Evolutionary conservation across 345 rosid genomes (phyloP), one percentile per base, ranked within the genome.

Genomic region (Jatropha curcas): DNA sequence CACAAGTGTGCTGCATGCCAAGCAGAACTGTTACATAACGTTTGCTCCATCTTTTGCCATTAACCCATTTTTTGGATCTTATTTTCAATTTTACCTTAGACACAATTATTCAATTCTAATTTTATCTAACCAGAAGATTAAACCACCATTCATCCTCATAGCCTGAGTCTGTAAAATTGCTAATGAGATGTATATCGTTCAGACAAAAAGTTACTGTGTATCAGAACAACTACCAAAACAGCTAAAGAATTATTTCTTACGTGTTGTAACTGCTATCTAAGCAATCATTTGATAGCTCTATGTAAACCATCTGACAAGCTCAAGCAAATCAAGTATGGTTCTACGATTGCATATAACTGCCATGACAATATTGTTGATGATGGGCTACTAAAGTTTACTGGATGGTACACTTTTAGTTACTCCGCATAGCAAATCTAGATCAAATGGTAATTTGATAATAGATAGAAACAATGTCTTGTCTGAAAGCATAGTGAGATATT

Each of bases 341-440:
- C 59, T 9, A 11, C 30, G 22, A 25, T 28, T 71, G 22, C 55
- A 53, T 25, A 27, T n/a, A n/a, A n/a, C n/a, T n/a, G n/a, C n/a
- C n/a, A n/a, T n/a, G n/a, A n/a, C 2, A 24, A 4, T n/a, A 41
- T 7, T 45, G 19, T 4, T 25, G 19, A 1, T 25, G 27, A 13
- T 25, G 12, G n/a, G 37, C 39, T 11, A 43, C 48, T 37, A 25
- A 4, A 41, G 20, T 51, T 56, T 39, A 41, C 43, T 55, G 20
- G 17, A 55, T 19, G 27, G 22, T 13, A 17, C 16, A 3, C 27
- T 1, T 10, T 5, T 31, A 30, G 33, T 46, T n/a, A n/a, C 60
- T 48, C 34, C 17, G 19, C 17, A 50, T 34, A 51, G 75, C 7
- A 37, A 71, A 71, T 71, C 34, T 59, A 46, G 67, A 35, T 34